phyloP scores from a whole-genome alignment of 202 grass and related monocot species.

The Cymbopogon flexuosus region DNA sequence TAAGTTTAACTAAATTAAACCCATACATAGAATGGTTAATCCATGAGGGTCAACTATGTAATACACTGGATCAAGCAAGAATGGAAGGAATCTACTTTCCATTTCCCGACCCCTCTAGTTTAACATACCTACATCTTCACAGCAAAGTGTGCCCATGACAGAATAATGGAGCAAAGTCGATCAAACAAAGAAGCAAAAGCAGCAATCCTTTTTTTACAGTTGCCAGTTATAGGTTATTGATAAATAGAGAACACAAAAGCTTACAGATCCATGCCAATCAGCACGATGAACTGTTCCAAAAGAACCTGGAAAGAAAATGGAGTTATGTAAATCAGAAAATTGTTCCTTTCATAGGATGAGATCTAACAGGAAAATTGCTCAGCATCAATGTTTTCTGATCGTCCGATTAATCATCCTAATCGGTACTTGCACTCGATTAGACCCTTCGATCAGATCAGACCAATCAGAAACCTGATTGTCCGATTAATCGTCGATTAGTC shows the following conservation, averaged over 20 bases:
- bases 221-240: neutral
- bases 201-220: neutral
- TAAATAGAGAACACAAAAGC: conserved; percentile 25
- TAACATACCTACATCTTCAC: neutral
- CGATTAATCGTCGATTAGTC: no score
- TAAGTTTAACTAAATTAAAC: neutral
- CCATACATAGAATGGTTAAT: neutral
- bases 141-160: neutral
- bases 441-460: no score
- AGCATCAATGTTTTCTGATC: neutral
- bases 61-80: neutral
- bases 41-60: neutral
- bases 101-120: neutral
- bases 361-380: conserved; percentile 1
- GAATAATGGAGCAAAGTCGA: neutral
- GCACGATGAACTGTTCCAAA: conserved; percentile 98
- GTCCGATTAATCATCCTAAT: no score
- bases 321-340: conserved; percentile 3
- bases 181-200: conserved; percentile 20
- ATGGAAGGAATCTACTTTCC: neutral
- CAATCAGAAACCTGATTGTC: no score
- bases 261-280: conserved; percentile 99
- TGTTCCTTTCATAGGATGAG: conserved; percentile 2
- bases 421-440: no score
- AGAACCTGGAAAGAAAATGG: conserved; percentile 62